Base-by-base conservation (phyloP, 805 yeast species). In the Cyberlindnera xylosilytica region DNA sequence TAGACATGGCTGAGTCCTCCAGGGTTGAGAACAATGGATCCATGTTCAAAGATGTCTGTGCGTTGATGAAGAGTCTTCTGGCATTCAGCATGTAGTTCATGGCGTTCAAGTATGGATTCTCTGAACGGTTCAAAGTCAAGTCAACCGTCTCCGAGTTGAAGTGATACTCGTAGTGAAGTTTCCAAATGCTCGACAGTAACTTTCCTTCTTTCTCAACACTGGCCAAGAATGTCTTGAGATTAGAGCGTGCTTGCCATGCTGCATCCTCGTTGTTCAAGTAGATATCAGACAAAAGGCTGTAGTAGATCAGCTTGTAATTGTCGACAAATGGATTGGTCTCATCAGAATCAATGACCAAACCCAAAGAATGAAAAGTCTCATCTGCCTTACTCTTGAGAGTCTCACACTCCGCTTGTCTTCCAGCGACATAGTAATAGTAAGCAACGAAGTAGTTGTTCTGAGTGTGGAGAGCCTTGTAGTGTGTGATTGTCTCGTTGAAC, bases 21-120 rank as follows among this genome's bases (percentile, higher is more conserved):
- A 76, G 49, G 6, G 71, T 68, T 4, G 74, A 70, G 35, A 72
- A 67, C 24, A 73, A 68, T 0, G 83, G 81, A 52, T 78, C 80
- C 15, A 49, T 47, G 20, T 62, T 63, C 46, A 73, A 49, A 4
- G 56, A 53, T 3, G 46, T 53, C 34, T 64, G 54, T 2, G 69
- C 65, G 24, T 51, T 52, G n/a, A 52, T 41, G 34, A 66, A 64
- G 12, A 54, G 48, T 15, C 49, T 50, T 36, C 64, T 59, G 6
- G 64, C 52, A 20, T 56, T 53, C 41, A 65, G 65, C 41, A 68
- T 51, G 8, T 48, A 45, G 39, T 62, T 60, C 41, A 56, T 41
- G 1, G 58, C 48, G 8, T 34, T 48, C 30, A 54, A 51, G 23
- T 56, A 49, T 8, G 55, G 50, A 16, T 56, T 47, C n/a, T 41